Conservation (phyloP, 306 rosid genomes). For the Arachis stenosperma region DNA sequence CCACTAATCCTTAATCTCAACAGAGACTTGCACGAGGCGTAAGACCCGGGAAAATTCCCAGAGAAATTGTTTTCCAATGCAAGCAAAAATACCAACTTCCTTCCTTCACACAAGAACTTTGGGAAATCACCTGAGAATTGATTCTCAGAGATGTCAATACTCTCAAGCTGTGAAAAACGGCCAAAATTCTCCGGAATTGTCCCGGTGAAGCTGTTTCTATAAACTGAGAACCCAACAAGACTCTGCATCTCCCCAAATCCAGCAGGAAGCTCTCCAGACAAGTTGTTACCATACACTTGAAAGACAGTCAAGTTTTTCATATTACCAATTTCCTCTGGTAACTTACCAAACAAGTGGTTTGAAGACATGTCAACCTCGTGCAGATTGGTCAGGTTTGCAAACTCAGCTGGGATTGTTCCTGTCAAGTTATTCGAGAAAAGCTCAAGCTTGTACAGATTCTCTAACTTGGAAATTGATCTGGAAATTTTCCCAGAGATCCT, state of each 20-base stretch:
- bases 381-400: constrained; percentile 68
- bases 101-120: constrained; percentile 72
- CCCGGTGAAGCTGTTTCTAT: constrained; percentile 75
- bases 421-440: constrained; percentile 65
- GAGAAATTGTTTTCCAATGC: constrained; percentile 82
- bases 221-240: constrained; percentile 69
- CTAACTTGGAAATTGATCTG: constrained; percentile 67
- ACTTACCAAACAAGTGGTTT: constrained; percentile 61
- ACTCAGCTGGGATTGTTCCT: constrained; percentile 74
- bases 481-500: constrained; percentile 74
- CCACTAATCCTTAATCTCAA: constrained; percentile 71
- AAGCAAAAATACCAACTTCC: constrained; percentile 67
- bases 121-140: constrained; percentile 88
- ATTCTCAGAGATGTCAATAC: constrained; percentile 96
- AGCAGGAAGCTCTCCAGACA: constrained; percentile 78
- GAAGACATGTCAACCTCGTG: constrained; percentile 77
- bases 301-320: constrained; percentile 76
- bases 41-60: constrained; percentile 74
- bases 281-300: constrained; percentile 70
- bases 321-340: constrained; percentile 71
- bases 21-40: constrained; percentile 70
- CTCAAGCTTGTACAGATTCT: constrained; percentile 73
- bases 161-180: constrained; percentile 62
- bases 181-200: constrained; percentile 69
- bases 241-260: constrained; percentile 87